A percentile compares a stretch with the other conserved stretches of the same genome.
Conservation (phyloP, 2,329 filamentous ascomycete genomes). For the Nothomitra cinnamomea region DNA sequence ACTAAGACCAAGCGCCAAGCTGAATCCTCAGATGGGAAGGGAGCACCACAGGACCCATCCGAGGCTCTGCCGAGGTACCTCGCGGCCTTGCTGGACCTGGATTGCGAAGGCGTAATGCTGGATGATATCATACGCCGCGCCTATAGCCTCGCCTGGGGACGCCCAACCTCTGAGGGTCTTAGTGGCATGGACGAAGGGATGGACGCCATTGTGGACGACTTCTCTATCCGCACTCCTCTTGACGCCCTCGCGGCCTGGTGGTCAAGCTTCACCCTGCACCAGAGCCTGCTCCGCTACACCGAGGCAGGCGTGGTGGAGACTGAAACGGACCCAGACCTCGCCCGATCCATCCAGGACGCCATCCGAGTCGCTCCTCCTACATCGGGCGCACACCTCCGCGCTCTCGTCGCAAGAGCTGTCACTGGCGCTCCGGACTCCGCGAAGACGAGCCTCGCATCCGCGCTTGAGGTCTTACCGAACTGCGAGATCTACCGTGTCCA, state of each 20-base stretch:
- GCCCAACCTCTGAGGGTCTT: slow-evolving; percentile 51
- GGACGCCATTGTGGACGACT: slow-evolving; percentile 71
- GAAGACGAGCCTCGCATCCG: slow-evolving; percentile 31
- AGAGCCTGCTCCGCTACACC: slow-evolving; percentile 39
- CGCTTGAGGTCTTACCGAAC: slow-evolving; percentile 34
- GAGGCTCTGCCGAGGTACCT: slow-evolving; percentile 64
- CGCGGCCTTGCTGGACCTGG: slow-evolving; percentile 54
- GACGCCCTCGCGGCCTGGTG: slow-evolving; percentile 88
- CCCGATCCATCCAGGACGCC: slow-evolving; percentile 46
- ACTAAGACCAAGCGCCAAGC: slow-evolving; percentile 19
- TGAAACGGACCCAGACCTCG: slow-evolving; percentile 26
- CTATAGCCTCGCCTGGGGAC: slow-evolving; percentile 80
- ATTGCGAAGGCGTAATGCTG: slow-evolving; percentile 68
- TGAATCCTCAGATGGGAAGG: slow-evolving; percentile 18
- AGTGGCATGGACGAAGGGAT: slow-evolving; percentile 50
- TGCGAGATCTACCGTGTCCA: slow-evolving; percentile 17
- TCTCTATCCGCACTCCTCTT: slow-evolving; percentile 67
- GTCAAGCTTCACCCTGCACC: slow-evolving; percentile 57
- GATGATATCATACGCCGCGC: slow-evolving; percentile 66
- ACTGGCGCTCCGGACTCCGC: slow-evolving; percentile 31
- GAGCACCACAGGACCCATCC: slow-evolving; percentile 30
- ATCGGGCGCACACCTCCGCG: slow-evolving; percentile 48
- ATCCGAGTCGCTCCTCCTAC: slow-evolving; percentile 59
- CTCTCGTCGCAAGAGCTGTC: slow-evolving; percentile 40
- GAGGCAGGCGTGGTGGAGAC: slow-evolving; percentile 22